A percentile compares a stretch with the other conserved stretches of the same genome.
phyloP scores from a whole-genome alignment of 352 stramenopile genomes.

The Phytopythium boreale region DNA sequence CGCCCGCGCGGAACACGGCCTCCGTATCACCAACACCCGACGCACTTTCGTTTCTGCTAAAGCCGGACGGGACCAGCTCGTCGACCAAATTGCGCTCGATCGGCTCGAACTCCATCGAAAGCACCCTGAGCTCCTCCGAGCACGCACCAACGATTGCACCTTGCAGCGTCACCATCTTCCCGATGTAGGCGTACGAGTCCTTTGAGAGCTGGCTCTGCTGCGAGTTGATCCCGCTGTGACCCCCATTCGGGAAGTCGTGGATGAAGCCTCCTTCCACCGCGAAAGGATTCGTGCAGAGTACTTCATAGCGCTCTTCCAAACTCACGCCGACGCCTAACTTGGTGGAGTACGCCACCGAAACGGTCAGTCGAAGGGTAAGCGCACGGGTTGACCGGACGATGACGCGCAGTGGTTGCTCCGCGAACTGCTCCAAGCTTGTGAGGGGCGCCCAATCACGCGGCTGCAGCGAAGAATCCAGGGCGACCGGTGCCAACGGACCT shows the following conservation, averaged over 20 bases:
- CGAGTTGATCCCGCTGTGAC: constrained; percentile 18
- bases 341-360: constrained; percentile 64
- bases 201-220: constrained; percentile 17
- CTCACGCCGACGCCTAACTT: constrained; percentile 61
- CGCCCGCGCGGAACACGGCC: constrained; percentile 48
- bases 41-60: constrained; percentile 17
- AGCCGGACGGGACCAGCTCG: constrained; percentile 39
- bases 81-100: constrained; percentile 30
- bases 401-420: constrained; percentile 39
- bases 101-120: constrained; percentile 55
- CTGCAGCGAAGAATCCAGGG: constrained; percentile 45
- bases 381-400: constrained; percentile 58
- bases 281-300: constrained; percentile 65
- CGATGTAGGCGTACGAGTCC: constrained; percentile 56
- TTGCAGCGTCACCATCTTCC: constrained; percentile 60
- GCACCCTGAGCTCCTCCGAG: constrained; percentile 43
- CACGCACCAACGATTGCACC: constrained; percentile 50
- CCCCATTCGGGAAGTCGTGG: constrained; percentile 60
- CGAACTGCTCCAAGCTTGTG: constrained; percentile 36
- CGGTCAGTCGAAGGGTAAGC: constrained; percentile 31
- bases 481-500: constrained; percentile 37
- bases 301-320: constrained; percentile 63
- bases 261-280: constrained; percentile 46
- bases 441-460: constrained; percentile 42
- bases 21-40: constrained; percentile 9